Evolutionary conservation across 345 rosid genomes (phyloP).

Genomic region (Nasturtium officinale): DNA sequence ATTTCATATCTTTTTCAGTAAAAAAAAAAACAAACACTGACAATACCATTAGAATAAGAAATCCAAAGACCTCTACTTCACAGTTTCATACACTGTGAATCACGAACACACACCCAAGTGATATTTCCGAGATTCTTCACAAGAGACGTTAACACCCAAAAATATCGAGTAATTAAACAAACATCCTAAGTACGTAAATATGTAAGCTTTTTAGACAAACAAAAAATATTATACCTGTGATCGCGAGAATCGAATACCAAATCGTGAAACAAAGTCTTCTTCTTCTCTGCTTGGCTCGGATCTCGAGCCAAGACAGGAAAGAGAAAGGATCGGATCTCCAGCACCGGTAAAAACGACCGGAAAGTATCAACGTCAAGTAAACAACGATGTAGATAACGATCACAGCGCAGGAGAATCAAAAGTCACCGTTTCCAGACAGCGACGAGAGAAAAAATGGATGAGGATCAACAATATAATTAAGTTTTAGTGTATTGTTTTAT

Average conservation of each 20-base stretch:
- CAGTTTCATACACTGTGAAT: neutral
- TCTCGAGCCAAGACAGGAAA: conserved; percentile 90
- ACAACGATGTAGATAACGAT: conserved; percentile 33
- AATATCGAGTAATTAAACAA: neutral
- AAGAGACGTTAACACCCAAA: neutral
- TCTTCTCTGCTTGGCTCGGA: conserved; percentile 84
- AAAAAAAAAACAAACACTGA: neutral
- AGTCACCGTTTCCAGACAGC: conserved; percentile 42
- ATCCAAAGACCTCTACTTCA: neutral
- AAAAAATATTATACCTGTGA: conserved; percentile 7
- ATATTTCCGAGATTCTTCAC: neutral
- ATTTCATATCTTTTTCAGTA: conserved; percentile 5
- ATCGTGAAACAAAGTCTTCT: conserved; percentile 47
- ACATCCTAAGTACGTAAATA: neutral
- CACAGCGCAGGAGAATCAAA: conserved; percentile 27
- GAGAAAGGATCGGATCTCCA: conserved; percentile 37
- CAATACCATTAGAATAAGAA: neutral
- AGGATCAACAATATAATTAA: conserved; percentile 31
- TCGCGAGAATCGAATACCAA: conserved; percentile 21
- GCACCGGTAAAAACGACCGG: neutral
- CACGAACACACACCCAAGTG: neutral
- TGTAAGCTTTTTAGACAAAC: neutral
- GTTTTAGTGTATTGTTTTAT: neutral
- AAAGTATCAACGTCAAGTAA: conserved; percentile 5
- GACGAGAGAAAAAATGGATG: conserved; percentile 37